Evolutionary conservation across 1,284 basidiomycete genomes (phyloP).

Genomic region (Hypsizygus ulmarius): DNA sequence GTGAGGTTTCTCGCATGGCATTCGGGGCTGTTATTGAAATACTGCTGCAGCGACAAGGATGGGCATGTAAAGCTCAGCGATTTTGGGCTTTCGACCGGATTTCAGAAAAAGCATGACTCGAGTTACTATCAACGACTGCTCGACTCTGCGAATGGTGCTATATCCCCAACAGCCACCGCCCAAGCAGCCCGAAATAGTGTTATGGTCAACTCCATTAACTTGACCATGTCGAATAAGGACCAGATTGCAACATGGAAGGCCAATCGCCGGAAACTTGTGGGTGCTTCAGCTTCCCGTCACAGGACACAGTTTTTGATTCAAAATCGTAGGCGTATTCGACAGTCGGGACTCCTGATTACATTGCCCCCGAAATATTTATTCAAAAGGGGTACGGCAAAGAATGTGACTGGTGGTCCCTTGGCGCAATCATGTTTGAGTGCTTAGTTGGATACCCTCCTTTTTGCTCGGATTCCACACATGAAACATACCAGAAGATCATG

Average conservation of each 20-base stretch:
- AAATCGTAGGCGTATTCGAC: slow-evolving; percentile 89
- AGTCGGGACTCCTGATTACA: slow-evolving; percentile 99
- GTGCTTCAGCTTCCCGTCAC: slow-evolving; percentile 22
- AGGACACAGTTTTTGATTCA: background rate
- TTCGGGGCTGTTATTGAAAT: slow-evolving; percentile 27
- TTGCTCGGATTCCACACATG: slow-evolving; percentile 97
- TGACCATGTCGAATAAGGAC: slow-evolving; percentile 88
- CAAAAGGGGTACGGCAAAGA: slow-evolving; percentile 97
- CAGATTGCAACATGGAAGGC: slow-evolving; percentile 99
- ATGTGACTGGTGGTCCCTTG: slow-evolving; percentile 97
- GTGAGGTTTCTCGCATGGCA: slow-evolving; percentile 24
- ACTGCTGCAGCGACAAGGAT: slow-evolving; percentile 77
- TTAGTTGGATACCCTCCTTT: slow-evolving; percentile 97
- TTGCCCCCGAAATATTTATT: slow-evolving; percentile 97
- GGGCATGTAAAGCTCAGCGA: slow-evolving; percentile 96
- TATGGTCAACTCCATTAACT: slow-evolving; percentile 86
- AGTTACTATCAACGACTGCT: slow-evolving; percentile 84
- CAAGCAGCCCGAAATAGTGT: slow-evolving; percentile 70
- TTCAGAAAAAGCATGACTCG: slow-evolving; percentile 93
- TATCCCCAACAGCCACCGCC: slow-evolving; percentile 31
- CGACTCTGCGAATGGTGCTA: slow-evolving; percentile 41
- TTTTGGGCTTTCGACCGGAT: slow-evolving; percentile 92
- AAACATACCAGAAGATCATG: slow-evolving; percentile 98
- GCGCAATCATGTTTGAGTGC: slow-evolving; percentile 99
- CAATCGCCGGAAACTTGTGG: slow-evolving; percentile 89